Percentiles rank a stretch among this genome's conserved stretches.
These are phyloP conservation scores for Pseudomassariella vexata DNA, from an alignment of 2,329 filamentous ascomycete genomes.

Conservation along the genomic window DNA sequence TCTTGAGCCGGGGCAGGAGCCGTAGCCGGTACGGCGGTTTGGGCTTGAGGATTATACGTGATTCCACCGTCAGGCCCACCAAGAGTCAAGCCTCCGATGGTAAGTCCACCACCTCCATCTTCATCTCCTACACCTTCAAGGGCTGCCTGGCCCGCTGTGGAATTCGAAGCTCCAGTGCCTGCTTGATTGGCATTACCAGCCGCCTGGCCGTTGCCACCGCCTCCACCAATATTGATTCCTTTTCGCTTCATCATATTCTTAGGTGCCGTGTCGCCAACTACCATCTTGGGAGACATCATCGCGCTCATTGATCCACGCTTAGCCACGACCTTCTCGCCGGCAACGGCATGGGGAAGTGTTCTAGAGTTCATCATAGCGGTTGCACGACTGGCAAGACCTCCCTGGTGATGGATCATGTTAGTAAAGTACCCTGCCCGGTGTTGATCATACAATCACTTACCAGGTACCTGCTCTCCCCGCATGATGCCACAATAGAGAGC, in stretches of 20 bases:
- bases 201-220: slow-evolving; percentile 1
- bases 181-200: slow-evolving; percentile 2
- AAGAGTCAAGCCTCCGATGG: slow-evolving; percentile 1
- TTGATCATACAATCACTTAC: slow-evolving; percentile 3
- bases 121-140: slow-evolving; percentile 2
- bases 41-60: background rate
- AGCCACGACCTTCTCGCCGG: no score
- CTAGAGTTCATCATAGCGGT: slow-evolving; percentile 5
- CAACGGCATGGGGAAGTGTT: no score
- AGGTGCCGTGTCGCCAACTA: background rate
- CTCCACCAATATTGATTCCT: slow-evolving; percentile 4
- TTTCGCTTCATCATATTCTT: slow-evolving; percentile 2
- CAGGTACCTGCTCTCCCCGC: slow-evolving; percentile 5
- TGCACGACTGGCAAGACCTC: slow-evolving; percentile 10
- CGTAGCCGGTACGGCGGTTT: background rate
- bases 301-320: slow-evolving; percentile 1
- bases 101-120: slow-evolving; percentile 2
- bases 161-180: background rate
- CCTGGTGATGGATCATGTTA: slow-evolving; percentile 6
- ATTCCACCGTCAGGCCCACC: slow-evolving; percentile 3
- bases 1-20: no score
- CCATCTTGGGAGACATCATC: slow-evolving; percentile 1
- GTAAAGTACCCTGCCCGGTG: background rate
- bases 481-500: slow-evolving; percentile 4
- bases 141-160: slow-evolving; percentile 3